These are phyloP conservation scores for Thielaviopsis punctulata DNA, from an alignment of 2,329 filamentous ascomycete species.

Conservation along the genomic window DNA sequence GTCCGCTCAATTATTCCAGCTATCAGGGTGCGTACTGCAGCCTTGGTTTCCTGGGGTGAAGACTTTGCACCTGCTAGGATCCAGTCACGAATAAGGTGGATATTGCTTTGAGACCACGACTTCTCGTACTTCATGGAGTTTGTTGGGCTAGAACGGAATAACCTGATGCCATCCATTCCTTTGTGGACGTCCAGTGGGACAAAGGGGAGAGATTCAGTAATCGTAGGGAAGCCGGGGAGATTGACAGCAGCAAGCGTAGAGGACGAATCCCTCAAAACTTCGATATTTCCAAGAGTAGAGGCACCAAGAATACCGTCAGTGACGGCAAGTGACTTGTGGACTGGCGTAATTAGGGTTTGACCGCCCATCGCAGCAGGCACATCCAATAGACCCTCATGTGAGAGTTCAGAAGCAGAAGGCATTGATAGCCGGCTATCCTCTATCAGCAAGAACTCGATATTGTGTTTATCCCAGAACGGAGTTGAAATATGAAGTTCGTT, in stretches of 20 bases:
- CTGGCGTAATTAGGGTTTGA: conserved; percentile 38
- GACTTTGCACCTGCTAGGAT: conserved; percentile 30
- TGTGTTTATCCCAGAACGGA: conserved; percentile 39
- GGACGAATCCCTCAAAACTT: conserved; percentile 22
- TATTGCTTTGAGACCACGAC: conserved; percentile 55
- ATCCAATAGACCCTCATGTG: conserved; percentile 53
- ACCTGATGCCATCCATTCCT: conserved; percentile 44
- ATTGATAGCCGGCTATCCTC: conserved; percentile 26
- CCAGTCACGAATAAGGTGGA: conserved; percentile 50
- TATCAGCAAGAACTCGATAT: conserved; percentile 46
- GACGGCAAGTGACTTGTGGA: conserved; percentile 65
- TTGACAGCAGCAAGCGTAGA: conserved; percentile 41
- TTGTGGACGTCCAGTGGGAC: conserved; percentile 44
- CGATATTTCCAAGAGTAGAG: conserved; percentile 31
- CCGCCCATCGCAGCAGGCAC: conserved; percentile 1
- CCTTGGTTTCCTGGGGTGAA: conserved; percentile 36
- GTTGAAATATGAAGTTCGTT: conserved; percentile 46
- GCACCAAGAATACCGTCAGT: conserved; percentile 56
- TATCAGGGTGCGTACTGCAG: conserved; percentile 48
- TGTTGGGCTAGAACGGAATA: conserved; percentile 50
- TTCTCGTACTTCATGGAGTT: conserved; percentile 58
- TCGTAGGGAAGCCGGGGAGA: conserved; percentile 27
- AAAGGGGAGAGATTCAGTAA: conserved; percentile 26
- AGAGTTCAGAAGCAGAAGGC: conserved; percentile 19
- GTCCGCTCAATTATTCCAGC: conserved; percentile 45